Evolutionary conservation across 768 basidiomycete genomes (phyloP).

Genomic region (Rhizopogon vulgaris): DNA sequence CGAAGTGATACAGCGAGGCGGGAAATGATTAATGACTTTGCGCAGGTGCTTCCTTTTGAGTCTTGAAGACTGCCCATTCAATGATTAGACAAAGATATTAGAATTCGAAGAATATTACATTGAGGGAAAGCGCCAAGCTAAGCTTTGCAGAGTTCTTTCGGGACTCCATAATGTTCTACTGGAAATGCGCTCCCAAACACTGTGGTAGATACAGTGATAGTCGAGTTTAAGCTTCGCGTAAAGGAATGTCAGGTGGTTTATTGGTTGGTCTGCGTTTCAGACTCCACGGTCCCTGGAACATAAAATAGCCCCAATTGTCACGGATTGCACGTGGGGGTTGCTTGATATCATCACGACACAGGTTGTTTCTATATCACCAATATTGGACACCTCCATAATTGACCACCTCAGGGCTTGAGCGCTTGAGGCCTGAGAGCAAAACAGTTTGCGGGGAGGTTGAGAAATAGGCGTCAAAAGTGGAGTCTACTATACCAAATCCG

Average conservation of each 20-base stretch:
- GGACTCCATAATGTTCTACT: conserved; percentile 18
- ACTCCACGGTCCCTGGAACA: background rate
- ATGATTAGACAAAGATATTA: background rate
- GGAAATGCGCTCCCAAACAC: background rate
- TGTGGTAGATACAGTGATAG: background rate
- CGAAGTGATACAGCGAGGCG: background rate
- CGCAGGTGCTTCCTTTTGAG: conserved; percentile 49
- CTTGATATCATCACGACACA: no score
- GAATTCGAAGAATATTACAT: conserved; percentile 14
- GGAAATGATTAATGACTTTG: conserved; percentile 30
- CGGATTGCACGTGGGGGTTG: background rate
- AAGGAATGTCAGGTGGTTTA: background rate
- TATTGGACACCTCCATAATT: background rate
- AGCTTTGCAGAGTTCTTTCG: conserved; percentile 6
- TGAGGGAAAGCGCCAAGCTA: conserved; percentile 15
- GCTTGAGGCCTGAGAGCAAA: background rate
- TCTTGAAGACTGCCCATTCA: conserved; percentile 28
- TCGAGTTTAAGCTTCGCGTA: background rate
- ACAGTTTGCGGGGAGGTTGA: background rate
- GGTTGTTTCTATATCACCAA: no score
- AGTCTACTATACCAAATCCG: background rate
- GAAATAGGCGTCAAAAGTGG: background rate
- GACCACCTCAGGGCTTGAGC: background rate
- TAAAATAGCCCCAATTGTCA: background rate
- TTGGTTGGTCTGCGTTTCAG: background rate